Evolutionary conservation across 371 early-diverging fungal species (phyloP), one percentile per base, ranked within the genome.

Genomic region (Edhazardia aedis): DNA sequence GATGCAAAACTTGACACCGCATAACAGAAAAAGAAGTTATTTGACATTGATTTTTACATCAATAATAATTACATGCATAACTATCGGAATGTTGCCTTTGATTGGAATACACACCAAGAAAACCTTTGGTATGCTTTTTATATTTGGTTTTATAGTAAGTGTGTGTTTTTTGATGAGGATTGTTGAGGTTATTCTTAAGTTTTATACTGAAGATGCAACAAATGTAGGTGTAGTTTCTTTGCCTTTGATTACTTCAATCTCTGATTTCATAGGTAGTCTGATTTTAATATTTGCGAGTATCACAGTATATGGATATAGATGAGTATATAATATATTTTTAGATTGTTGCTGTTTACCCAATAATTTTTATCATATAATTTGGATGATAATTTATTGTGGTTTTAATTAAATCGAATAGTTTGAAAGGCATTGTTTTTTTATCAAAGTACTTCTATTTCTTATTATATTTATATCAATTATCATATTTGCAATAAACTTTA

Each of bases 241-340:
- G 28, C 65, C 65, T n/a, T 33, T 65, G 12, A 45, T 65, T 19
- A 47, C 65, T 37, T 44, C 56, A 16, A 6, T 49, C 1, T 50
- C 58, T 24, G 65, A 65, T 53, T 25, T 61, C 33, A 43, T 55
- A 18, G 48, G 52, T 16, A 37, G 47, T 21, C 14, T 61, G 6
- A 12, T 49, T 11, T 14, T 58, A 50, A 24, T 38, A 26, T n/a
- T 23, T 24, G n/a, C n/a, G n/a, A n/a, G n/a, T n/a, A n/a, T n/a
- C n/a, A n/a, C n/a, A n/a, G n/a, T n/a, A n/a, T n/a, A n/a, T n/a
- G n/a, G n/a, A n/a, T n/a, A n/a, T n/a, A n/a, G n/a, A n/a, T n/a
- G n/a, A n/a, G n/a, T n/a, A n/a, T n/a, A n/a, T n/a, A n/a, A n/a
- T n/a, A n/a, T n/a, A n/a, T n/a, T n/a, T n/a, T n/a, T n/a, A n/a